Conservation (phyloP, 1,284 basidiomycete species). For the Pisolithus thermaeus region DNA sequence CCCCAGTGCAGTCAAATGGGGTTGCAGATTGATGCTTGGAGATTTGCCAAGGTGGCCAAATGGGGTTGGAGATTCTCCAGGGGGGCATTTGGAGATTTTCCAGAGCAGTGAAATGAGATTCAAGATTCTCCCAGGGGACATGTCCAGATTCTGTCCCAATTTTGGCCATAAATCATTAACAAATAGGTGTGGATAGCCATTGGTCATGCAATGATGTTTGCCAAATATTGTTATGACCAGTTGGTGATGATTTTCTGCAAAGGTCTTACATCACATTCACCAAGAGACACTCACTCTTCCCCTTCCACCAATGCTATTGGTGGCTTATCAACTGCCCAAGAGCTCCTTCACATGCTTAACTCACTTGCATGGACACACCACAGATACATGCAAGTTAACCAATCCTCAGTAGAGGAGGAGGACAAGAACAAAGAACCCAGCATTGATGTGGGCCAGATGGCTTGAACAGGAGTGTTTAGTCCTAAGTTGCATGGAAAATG, state of each 20-base stretch:
- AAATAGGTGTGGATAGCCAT: no score
- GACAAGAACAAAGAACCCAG: constrained; percentile 41
- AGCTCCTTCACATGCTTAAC: constrained; percentile 78
- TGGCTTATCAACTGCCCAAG: constrained; percentile 50
- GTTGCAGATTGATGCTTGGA: no score
- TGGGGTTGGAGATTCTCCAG: no score
- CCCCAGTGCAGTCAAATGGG: accelerated
- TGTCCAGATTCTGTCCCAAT: no score
- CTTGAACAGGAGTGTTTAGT: constrained; percentile 23
- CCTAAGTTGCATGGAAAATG: constrained; percentile 43
- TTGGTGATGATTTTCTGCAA: no score
- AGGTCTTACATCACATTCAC: not conserved
- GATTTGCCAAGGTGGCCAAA: no score
- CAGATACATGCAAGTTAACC: constrained; percentile 64
- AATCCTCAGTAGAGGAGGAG: constrained; percentile 62
- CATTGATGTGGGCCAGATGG: constrained; percentile 44
- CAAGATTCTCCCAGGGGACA: no score
- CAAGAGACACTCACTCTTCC: not conserved
- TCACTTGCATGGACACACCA: constrained; percentile 67
- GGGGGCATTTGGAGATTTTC: no score
- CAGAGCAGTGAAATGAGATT: no score
- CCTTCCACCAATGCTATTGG: constrained; percentile 42
- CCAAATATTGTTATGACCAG: no score
- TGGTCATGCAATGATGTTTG: no score
- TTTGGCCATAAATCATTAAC: no score